Evolutionary conservation across 495 filamentous ascomycete genomes (phyloP).

Genomic region (Trichoderma parareesei): DNA sequence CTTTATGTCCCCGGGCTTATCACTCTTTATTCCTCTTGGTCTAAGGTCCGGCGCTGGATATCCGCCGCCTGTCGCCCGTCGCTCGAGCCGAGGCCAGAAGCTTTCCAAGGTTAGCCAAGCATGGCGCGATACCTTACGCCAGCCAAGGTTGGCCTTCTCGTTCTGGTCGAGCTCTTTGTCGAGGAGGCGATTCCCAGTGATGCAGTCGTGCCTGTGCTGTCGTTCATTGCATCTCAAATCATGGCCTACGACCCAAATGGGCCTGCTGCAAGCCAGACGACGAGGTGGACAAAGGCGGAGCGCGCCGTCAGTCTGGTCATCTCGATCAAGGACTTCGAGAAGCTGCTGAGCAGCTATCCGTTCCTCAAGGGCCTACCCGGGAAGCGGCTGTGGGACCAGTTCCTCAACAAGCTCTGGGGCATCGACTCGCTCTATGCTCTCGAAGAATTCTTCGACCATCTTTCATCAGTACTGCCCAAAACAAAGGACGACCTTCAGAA

Average conservation of each 20-base stretch:
- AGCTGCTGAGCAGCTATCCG: slow-evolving; percentile 49
- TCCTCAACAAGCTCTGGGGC: slow-evolving; percentile 76
- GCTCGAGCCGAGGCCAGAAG: neutral
- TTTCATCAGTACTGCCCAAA: slow-evolving; percentile 51
- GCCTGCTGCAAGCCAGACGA: slow-evolving; percentile 15
- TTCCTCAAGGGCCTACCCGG: slow-evolving; percentile 52
- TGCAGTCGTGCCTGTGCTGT: slow-evolving; percentile 73
- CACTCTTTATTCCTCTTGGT: neutral
- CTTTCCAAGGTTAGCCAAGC: neutral
- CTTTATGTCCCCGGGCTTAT: neutral
- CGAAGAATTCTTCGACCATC: slow-evolving; percentile 59
- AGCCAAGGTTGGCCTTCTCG: slow-evolving; percentile 73
- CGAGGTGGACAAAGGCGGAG: slow-evolving; percentile 33
- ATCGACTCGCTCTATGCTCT: slow-evolving; percentile 73
- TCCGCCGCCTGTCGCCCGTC: neutral
- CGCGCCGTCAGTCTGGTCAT: slow-evolving; percentile 43
- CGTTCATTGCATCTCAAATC: slow-evolving; percentile 71
- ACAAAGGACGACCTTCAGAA: slow-evolving; percentile 46
- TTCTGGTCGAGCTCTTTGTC: slow-evolving; percentile 71
- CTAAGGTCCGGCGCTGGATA: too few species aligned
- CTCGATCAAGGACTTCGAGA: slow-evolving; percentile 60
- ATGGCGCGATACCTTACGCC: slow-evolving; percentile 83
- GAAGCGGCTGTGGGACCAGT: slow-evolving; percentile 73
- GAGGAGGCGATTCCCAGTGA: slow-evolving; percentile 64
- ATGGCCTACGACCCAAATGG: slow-evolving; percentile 36